A percentile compares a stretch with the other conserved stretches of the same genome.
These are phyloP conservation scores for Leishmania mexicana DNA, from an alignment of 208 protist genomes.

Conservation along the genomic window DNA sequence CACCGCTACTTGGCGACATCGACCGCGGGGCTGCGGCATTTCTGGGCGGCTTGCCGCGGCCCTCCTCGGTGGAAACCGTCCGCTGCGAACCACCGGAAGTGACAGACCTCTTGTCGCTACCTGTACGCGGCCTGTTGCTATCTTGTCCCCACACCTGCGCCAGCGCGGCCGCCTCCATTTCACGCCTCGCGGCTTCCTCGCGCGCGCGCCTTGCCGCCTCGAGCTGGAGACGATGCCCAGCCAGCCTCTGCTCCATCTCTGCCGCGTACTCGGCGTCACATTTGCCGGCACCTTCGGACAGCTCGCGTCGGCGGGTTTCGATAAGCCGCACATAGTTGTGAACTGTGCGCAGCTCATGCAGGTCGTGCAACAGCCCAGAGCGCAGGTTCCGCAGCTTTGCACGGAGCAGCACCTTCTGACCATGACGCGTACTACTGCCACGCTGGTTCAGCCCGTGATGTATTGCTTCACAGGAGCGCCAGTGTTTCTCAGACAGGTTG, in stretches of 20 bases:
- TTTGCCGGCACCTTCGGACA: slow-evolving; percentile 20
- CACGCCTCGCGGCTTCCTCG: slow-evolving; percentile 51
- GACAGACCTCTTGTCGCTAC: not conserved
- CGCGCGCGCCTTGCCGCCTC: slow-evolving; percentile 39
- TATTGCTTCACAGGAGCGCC: not conserved
- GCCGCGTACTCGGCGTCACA: slow-evolving; percentile 54
- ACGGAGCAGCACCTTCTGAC: slow-evolving; percentile 1
- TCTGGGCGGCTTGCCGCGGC: not conserved
- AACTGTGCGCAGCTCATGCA: slow-evolving; percentile 59
- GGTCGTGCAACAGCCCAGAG: slow-evolving; percentile 51
- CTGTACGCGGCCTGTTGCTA: not conserved
- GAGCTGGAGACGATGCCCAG: slow-evolving; percentile 34
- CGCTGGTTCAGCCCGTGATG: not conserved
- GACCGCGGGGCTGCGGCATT: too few relatives aligned
- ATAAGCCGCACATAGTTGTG: slow-evolving; percentile 80
- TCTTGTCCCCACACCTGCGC: slow-evolving; percentile 30
- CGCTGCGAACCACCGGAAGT: not conserved
- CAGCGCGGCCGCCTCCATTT: slow-evolving; percentile 63
- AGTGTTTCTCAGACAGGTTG: too few relatives aligned
- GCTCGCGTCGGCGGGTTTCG: slow-evolving; percentile 38
- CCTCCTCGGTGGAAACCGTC: not conserved
- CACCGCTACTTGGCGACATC: not conserved
- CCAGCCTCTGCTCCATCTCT: slow-evolving; percentile 51
- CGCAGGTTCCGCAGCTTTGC: slow-evolving; percentile 40
- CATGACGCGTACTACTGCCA: not conserved